Base-by-base conservation (phyloP, 371 early-diverging fungal species). In the Apophysomyces elegans region DNA sequence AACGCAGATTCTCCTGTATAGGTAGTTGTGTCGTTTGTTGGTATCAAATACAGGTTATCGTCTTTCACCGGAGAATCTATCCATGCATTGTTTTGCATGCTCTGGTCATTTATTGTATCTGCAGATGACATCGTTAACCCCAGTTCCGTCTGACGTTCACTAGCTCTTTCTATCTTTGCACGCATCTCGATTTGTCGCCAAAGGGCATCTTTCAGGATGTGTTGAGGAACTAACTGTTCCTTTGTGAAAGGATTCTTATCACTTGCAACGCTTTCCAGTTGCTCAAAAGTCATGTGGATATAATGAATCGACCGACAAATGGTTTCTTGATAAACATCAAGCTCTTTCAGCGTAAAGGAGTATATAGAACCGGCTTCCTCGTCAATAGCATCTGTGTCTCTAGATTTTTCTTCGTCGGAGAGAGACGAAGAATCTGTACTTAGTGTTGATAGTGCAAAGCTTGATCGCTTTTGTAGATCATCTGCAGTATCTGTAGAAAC, bases 201-300 rank as follows among this genome's bases (percentile, higher is more conserved):
- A 7, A 87, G 65, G 0, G 88, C 86, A 38, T 86, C 76, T 32
- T 78, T 80, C 14, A 87, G 41, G 9, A 83, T 57, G 8, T 65
- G 58, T 7, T 73, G 67, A 13, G 73, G 74, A 0, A 80, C 77
- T 2, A 85, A 66, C 0, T 69, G 64, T 16, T 75, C 38, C 0
- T 68, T 70, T 11, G 84, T 80, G 16, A 78, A 56, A 1, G 85
- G 84, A 21, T 87, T 79, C 6, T 58, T 44, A 58, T 87, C 86
- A 5, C 63, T 60, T 41, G 69, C 61, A 39, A 87, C 81, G 1
- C 62, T 47, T 41, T 79, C 75, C 0, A 87, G 70, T 38, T 86
- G 84, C 46, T 85, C 82, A 73, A 86, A 83, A 7, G 82, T 75
- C 85, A 87, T 86, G 69, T 86, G 84, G 72, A 85, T 80, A 56